phyloP scores from a whole-genome alignment of 179 eudicot genomes.

The Nepenthes alata region DNA sequence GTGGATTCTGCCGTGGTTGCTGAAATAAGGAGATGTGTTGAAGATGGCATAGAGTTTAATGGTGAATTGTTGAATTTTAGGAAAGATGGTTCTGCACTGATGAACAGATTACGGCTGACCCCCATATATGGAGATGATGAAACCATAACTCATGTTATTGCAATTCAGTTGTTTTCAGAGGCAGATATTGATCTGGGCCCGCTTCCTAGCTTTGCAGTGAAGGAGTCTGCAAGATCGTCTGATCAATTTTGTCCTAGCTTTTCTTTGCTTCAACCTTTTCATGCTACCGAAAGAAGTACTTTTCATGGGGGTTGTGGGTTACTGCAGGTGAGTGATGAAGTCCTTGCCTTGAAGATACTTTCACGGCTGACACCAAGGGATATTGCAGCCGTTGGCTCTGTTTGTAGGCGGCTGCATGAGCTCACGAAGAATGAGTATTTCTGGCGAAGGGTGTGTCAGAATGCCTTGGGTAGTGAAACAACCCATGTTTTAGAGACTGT shows the following conservation, averaged over 20 bases:
- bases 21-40: slow-evolving; percentile 83
- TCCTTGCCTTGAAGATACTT: slow-evolving; percentile 55
- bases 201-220: slow-evolving; percentile 51
- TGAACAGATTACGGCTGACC: slow-evolving; percentile 72
- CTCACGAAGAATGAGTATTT: slow-evolving; percentile 72
- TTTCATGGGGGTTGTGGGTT: slow-evolving; percentile 57
- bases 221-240: slow-evolving; percentile 43
- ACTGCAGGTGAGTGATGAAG: slow-evolving; percentile 75
- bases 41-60: slow-evolving; percentile 72
- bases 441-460: slow-evolving; percentile 91
- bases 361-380: slow-evolving; percentile 77
- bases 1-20: slow-evolving; percentile 78
- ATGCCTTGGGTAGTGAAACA: slow-evolving; percentile 94
- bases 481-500: slow-evolving; percentile 72
- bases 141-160: slow-evolving; percentile 67
- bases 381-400: slow-evolving; percentile 82
- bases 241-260: slow-evolving; percentile 48
- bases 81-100: slow-evolving; percentile 85
- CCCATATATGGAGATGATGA: slow-evolving; percentile 89
- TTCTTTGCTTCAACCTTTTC: slow-evolving; percentile 22
- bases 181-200: slow-evolving; percentile 71
- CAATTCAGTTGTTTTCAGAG: slow-evolving; percentile 70
- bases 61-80: slow-evolving; percentile 81
- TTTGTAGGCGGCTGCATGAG: slow-evolving; percentile 55
- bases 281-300: slow-evolving; percentile 25